Base-by-base conservation (phyloP, 345 rosid genomes). In the Salix brachista region DNA sequence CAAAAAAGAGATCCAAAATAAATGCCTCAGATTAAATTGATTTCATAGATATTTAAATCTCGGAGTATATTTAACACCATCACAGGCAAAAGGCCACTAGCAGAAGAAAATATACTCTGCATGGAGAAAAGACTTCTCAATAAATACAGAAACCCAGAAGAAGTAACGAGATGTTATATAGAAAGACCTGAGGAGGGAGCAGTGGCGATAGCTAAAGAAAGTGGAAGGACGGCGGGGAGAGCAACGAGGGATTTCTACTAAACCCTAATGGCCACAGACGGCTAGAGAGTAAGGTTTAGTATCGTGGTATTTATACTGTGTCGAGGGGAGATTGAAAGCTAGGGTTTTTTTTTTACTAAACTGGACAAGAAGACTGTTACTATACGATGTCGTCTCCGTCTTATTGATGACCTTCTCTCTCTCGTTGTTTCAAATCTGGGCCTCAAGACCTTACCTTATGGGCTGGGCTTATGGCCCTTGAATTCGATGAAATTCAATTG, bases 31-130 rank as follows among this genome's bases (percentile, higher is more conserved):
- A 73, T 65, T 12, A 13, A 4, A 25, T 79, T 60, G 0, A 23
- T 83, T 82, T 84, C 87, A 77, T 28, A 21, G 85, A 81, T 73
- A 73, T 30, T 28, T 25, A 56, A 77, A 82, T 71, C 89, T 89
- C 89, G 78, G 60, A 79, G 92, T 89, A 87, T 89, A 89, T 89
- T 89, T 87, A 87, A 84, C 62, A 83, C 88, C 92, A 89, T 86
- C 92, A 87, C 28, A 37, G 89, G 89, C 84, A 75, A 39, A 46
- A 52, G 39, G 26, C 10, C 50, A 34, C 3, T 18, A 4, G 71
- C 3, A 39, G 41, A 67, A 67, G 44, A 67, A 37, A 37, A 8
- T 67, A 67, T 21, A n/a, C 30, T 1, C 30, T 10, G 10, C 21
- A 67, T 2, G n/a, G 48, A 36, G 25, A 6, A 1, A 13, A 70